These are phyloP conservation scores for Penicillium coffeae DNA, from an alignment of 495 filamentous ascomycete genomes.

Conservation along the genomic window DNA sequence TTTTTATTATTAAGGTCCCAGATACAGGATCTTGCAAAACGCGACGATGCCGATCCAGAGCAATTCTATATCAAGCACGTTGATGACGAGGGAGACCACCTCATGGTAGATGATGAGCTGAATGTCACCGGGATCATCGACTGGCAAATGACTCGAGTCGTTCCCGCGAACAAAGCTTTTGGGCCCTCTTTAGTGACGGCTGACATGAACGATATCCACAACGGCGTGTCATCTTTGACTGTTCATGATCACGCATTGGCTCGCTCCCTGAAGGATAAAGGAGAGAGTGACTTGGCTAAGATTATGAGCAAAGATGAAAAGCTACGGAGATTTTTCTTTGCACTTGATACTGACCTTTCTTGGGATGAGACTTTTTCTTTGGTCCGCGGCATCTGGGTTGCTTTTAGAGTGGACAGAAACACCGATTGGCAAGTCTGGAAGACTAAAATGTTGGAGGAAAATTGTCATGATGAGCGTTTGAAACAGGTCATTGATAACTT, in stretches of 20 bases:
- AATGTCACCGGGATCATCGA: constrained; percentile 41
- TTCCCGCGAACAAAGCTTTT: constrained; percentile 28
- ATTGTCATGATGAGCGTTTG: background rate
- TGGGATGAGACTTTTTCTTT: constrained; percentile 11
- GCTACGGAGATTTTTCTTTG: constrained; percentile 11
- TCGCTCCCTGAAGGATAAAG: constrained; percentile 2
- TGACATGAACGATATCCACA: constrained; percentile 25
- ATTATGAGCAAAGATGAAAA: constrained; percentile 2
- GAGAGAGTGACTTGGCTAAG: background rate
- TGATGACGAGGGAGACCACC: constrained; percentile 42
- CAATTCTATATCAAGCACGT: constrained; percentile 39
- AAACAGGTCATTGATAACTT: background rate
- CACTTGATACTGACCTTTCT: constrained; percentile 9
- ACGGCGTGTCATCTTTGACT: constrained; percentile 6
- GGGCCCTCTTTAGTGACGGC: constrained; percentile 32
- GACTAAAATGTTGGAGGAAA: constrained; percentile 4
- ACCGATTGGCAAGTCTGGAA: constrained; percentile 8
- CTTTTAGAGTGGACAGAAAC: constrained; percentile 6
- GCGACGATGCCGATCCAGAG: background rate
- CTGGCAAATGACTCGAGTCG: constrained; percentile 33
- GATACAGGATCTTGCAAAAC: constrained; percentile 1
- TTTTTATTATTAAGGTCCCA: constrained; percentile 19
- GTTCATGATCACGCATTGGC: constrained; percentile 4
- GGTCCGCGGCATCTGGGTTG: constrained; percentile 7
- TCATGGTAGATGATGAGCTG: constrained; percentile 37